These are phyloP conservation scores for Ceratocystis harringtonii DNA, from an alignment of 2,329 filamentous ascomycete species.

Conservation along the genomic window DNA sequence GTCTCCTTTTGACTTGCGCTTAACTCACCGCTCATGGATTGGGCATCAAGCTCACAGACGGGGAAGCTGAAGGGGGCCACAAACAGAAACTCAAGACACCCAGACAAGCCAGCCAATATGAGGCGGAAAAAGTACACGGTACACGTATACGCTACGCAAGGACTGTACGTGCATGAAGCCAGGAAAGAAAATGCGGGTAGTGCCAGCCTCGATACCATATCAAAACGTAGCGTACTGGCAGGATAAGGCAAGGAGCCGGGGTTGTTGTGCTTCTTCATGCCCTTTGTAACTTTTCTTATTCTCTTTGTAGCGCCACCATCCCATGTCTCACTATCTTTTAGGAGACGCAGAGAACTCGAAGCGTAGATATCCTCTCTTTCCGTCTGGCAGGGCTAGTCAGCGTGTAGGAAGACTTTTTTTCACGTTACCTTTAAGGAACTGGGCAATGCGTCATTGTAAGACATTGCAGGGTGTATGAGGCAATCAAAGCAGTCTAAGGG, in stretches of 20 bases:
- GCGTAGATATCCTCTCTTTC: neutral
- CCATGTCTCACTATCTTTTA: neutral
- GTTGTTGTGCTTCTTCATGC: neutral
- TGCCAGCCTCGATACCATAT: neutral
- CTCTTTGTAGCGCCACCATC: neutral
- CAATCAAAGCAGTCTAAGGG: neutral
- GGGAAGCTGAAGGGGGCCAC: neutral
- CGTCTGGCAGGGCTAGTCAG: neutral
- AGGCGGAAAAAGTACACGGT: neutral
- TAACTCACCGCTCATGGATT: neutral
- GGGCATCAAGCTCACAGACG: neutral
- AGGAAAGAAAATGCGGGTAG: too few species aligned
- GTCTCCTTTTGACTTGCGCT: neutral
- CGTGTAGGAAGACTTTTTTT: neutral
- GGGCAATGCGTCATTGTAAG: neutral
- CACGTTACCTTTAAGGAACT: neutral
- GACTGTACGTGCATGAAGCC: too few species aligned
- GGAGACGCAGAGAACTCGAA: neutral
- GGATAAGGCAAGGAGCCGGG: neutral
- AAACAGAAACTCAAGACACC: neutral
- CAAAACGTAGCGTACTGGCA: neutral
- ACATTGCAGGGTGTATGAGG: neutral
- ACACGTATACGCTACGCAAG: neutral
- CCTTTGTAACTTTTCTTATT: too few species aligned
- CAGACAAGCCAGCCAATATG: neutral